Conservation (phyloP, 2,329 filamentous ascomycete species). For the Lasiodiplodia gonubiensis region DNA sequence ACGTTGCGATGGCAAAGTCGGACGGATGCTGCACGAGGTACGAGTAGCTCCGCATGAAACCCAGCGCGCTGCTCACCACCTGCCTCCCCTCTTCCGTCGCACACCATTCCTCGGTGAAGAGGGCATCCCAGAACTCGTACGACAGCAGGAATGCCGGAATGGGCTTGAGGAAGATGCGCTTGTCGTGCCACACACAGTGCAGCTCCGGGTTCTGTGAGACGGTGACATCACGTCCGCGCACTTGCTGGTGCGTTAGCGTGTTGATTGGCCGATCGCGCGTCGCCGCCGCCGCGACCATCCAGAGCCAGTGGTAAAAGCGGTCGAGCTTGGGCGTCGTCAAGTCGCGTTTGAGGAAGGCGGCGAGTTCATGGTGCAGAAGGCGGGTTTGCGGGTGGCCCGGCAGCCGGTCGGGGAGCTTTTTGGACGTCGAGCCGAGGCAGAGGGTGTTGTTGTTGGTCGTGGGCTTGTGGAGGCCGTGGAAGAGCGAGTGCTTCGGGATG, state of each 20-base stretch:
- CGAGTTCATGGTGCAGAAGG: slow-evolving; percentile 59
- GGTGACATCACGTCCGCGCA: slow-evolving; percentile 32
- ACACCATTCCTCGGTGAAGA: slow-evolving; percentile 31
- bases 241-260: slow-evolving; percentile 33
- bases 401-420: slow-evolving; percentile 35
- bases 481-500: slow-evolving; percentile 5
- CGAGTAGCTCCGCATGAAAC: slow-evolving; percentile 34
- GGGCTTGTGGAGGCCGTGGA: slow-evolving; percentile 11
- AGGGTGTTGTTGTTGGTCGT: neutral
- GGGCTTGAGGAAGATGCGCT: slow-evolving; percentile 34
- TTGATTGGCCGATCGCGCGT: slow-evolving; percentile 12
- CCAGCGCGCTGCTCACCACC: slow-evolving; percentile 29
- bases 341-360: neutral
- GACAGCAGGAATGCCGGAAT: slow-evolving; percentile 33
- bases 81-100: slow-evolving; percentile 22
- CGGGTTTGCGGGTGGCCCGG: slow-evolving; percentile 7
- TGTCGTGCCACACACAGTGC: slow-evolving; percentile 34
- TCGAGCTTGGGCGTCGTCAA: slow-evolving; percentile 1
- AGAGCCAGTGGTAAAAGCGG: slow-evolving; percentile 14
- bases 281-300: slow-evolving; percentile 1
- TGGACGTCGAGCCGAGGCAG: slow-evolving; percentile 1
- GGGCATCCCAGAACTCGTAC: slow-evolving; percentile 35
- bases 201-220: slow-evolving; percentile 35
- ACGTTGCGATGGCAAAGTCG: slow-evolving; percentile 33
- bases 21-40: slow-evolving; percentile 33